phyloP scores from a whole-genome alignment of 176 grass and related monocot species.

The Puccinellia tenuiflora region DNA sequence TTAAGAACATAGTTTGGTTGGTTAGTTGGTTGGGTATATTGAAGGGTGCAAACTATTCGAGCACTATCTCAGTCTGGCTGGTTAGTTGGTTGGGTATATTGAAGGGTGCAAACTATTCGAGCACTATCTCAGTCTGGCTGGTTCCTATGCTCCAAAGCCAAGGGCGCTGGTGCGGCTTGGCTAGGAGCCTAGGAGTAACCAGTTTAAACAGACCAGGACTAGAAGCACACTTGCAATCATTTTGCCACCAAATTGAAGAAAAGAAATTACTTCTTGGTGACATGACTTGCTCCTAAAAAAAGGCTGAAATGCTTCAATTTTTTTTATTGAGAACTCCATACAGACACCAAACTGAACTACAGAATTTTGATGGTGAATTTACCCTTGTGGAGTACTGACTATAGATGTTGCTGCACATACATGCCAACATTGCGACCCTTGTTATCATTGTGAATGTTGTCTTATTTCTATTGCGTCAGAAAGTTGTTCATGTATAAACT shows the following conservation, averaged over 20 bases:
- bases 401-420: neutral
- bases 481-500: constrained; percentile 3
- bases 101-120: neutral
- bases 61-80: constrained; percentile 2
- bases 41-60: neutral
- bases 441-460: neutral
- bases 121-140: constrained; percentile 2
- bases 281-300: neutral
- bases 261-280: neutral
- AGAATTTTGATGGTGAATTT: neutral
- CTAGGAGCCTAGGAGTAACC: neutral
- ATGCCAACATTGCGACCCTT: neutral
- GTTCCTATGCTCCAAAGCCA: neutral
- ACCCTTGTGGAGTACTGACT: neutral
- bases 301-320: neutral
- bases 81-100: neutral
- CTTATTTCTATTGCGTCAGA: neutral
- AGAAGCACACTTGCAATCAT: neutral
- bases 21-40: neutral
- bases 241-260: neutral
- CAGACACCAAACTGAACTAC: neutral
- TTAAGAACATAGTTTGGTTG: neutral
- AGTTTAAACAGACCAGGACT: neutral
- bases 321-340: neutral
- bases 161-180: neutral